Percentiles rank a stretch among this genome's conserved stretches.
These are phyloP conservation scores for Tolypocladium capitatum DNA, from an alignment of 2,329 filamentous ascomycete genomes.

Conservation along the genomic window DNA sequence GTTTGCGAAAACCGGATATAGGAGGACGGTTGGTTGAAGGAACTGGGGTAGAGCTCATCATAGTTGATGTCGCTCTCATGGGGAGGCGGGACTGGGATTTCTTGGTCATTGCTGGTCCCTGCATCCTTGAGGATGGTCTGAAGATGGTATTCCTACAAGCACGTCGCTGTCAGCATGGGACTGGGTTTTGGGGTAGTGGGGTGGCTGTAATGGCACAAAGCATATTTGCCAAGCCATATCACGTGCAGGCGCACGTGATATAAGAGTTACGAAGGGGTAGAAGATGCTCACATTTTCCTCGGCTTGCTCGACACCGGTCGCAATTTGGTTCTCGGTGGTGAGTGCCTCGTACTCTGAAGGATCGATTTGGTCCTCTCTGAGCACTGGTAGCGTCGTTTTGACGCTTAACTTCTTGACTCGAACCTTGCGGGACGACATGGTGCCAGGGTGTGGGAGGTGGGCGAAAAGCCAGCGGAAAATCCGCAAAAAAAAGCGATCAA, in stretches of 20 bases:
- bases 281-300: slow-evolving; percentile 81
- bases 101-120: slow-evolving; percentile 42
- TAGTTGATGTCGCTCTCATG: slow-evolving; percentile 61
- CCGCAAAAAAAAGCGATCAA: slow-evolving; percentile 51
- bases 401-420: slow-evolving; percentile 84
- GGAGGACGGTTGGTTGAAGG: slow-evolving; percentile 72
- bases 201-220: slow-evolving; percentile 2
- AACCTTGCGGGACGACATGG: slow-evolving; percentile 55
- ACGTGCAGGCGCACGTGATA: slow-evolving; percentile 38
- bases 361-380: slow-evolving; percentile 86
- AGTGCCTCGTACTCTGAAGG: slow-evolving; percentile 74
- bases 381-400: slow-evolving; percentile 75
- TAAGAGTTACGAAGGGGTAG: slow-evolving; percentile 16
- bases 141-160: slow-evolving; percentile 75
- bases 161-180: slow-evolving; percentile 14
- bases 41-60: slow-evolving; percentile 71
- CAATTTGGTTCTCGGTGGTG: slow-evolving; percentile 72
- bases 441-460: slow-evolving; percentile 25
- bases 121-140: slow-evolving; percentile 60
- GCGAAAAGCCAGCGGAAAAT: slow-evolving; percentile 38
- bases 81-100: slow-evolving; percentile 53
- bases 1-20: slow-evolving; percentile 98
- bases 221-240: slow-evolving; percentile 18
- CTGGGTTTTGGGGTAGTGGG: slow-evolving; percentile 2
- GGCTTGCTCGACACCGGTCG: slow-evolving; percentile 90